These are phyloP conservation scores for Colletotrichum liriopes DNA, from an alignment of 2,329 filamentous ascomycete species.

Conservation along the genomic window DNA sequence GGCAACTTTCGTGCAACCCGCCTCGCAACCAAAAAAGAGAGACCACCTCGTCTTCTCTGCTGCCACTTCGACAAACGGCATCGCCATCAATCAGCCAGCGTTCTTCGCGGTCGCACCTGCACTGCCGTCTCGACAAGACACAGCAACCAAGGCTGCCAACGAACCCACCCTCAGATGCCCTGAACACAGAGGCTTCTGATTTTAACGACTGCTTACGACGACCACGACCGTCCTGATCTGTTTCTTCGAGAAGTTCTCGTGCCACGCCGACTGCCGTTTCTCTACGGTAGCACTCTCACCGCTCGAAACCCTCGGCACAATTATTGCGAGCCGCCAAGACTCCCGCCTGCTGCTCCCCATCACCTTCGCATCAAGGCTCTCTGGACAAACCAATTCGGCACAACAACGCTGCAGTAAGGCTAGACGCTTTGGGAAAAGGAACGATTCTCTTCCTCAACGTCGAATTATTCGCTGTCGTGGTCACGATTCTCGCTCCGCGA, in stretches of 20 bases:
- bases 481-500: slow-evolving; percentile 21
- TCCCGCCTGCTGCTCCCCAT: slow-evolving; percentile 2
- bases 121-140: slow-evolving; percentile 12
- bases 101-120: neutral
- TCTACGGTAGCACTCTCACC: slow-evolving; percentile 12
- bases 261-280: neutral
- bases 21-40: slow-evolving; percentile 22
- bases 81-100: neutral
- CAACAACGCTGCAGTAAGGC: neutral
- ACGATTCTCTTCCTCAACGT: neutral
- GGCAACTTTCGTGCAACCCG: slow-evolving; percentile 36
- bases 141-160: slow-evolving; percentile 1
- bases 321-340: slow-evolving; percentile 12
- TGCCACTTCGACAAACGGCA: slow-evolving; percentile 19
- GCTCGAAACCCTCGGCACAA: slow-evolving; percentile 2
- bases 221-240: slow-evolving; percentile 38
- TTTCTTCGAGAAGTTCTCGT: slow-evolving; percentile 12
- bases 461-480: slow-evolving; percentile 1
- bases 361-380: neutral
- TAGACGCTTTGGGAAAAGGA: slow-evolving; percentile 12
- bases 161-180: slow-evolving; percentile 21
- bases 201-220: slow-evolving; percentile 41
- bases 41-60: slow-evolving; percentile 5
- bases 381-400: neutral
- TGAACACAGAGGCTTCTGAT: slow-evolving; percentile 24